Percentiles rank a stretch among this genome's conserved stretches.
Conservation (phyloP, 257 asterid species). For the Penstemon barbatus region DNA sequence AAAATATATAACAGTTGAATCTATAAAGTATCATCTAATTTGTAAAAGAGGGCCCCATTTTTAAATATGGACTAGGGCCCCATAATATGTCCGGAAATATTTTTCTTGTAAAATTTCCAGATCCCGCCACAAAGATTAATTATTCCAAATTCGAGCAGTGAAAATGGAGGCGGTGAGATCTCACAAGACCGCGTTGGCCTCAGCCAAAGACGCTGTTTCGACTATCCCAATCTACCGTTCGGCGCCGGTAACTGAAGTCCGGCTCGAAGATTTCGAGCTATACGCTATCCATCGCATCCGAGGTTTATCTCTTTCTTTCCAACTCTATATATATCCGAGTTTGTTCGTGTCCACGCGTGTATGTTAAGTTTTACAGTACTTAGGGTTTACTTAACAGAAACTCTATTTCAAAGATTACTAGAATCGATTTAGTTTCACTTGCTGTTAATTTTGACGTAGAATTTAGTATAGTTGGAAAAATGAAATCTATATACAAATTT, state of each 20-base stretch:
- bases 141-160: too few relatives aligned
- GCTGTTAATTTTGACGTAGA: background rate
- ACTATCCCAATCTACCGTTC: conserved; percentile 73
- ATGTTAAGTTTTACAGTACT: background rate
- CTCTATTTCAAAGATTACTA: background rate
- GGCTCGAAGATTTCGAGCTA: conserved; percentile 92
- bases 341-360: background rate
- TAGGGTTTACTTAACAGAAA: too few relatives aligned
- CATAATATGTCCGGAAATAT: too few relatives aligned
- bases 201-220: conserved; percentile 35
- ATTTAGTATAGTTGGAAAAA: too few relatives aligned
- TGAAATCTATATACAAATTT: background rate
- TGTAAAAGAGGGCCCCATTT: too few relatives aligned
- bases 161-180: conserved; percentile 65
- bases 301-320: conserved; percentile 39
- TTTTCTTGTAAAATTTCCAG: too few relatives aligned
- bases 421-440: background rate
- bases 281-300: conserved; percentile 87
- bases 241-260: conserved; percentile 83
- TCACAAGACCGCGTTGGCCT: conserved; percentile 37
- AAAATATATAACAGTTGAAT: too few relatives aligned
- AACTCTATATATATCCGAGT: background rate
- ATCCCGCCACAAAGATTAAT: too few relatives aligned
- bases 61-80: too few relatives aligned
- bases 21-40: too few relatives aligned